These are phyloP conservation scores for Sequoiadendron giganteum DNA, from an alignment of 75 land plant genomes.

Conservation along the genomic window DNA sequence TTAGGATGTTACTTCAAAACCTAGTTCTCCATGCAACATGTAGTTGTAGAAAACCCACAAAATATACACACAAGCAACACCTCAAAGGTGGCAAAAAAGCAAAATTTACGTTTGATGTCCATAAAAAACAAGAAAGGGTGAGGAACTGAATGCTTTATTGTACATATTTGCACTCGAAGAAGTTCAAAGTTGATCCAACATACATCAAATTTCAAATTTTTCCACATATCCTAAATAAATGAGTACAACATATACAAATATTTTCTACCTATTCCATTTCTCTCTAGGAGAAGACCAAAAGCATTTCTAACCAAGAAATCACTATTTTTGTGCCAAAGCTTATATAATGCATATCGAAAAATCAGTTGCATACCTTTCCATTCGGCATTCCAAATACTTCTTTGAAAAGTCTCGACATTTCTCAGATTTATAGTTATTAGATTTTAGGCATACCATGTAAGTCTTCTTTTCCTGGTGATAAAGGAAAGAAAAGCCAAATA, in stretches of 20 bases:
- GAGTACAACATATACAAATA: background rate
- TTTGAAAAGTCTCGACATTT: conserved; percentile 76
- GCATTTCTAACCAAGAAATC: background rate
- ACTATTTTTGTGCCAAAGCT: conserved; percentile 1
- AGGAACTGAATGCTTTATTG: background rate
- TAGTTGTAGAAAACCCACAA: no score
- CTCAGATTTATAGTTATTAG: conserved; percentile 66
- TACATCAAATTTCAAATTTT: background rate
- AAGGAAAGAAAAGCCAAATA: conserved; percentile 1
- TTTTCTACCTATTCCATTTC: background rate
- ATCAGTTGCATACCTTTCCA: conserved; percentile 59
- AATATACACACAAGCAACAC: no score
- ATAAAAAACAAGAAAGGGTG: background rate
- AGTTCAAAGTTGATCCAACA: background rate
- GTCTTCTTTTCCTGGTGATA: conserved; percentile 74
- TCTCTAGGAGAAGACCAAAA: background rate
- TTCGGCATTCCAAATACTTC: conserved; percentile 86
- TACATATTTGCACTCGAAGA: background rate
- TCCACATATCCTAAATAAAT: background rate
- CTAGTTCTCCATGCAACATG: no score
- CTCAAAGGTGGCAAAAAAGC: background rate
- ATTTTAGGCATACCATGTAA: conserved; percentile 77
- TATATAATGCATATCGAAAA: background rate
- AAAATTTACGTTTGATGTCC: background rate
- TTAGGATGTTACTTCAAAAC: no score